These are phyloP conservation scores for Plasmodium reichenowi DNA, from an alignment of 169 alveolate species.

Conservation along the genomic window DNA sequence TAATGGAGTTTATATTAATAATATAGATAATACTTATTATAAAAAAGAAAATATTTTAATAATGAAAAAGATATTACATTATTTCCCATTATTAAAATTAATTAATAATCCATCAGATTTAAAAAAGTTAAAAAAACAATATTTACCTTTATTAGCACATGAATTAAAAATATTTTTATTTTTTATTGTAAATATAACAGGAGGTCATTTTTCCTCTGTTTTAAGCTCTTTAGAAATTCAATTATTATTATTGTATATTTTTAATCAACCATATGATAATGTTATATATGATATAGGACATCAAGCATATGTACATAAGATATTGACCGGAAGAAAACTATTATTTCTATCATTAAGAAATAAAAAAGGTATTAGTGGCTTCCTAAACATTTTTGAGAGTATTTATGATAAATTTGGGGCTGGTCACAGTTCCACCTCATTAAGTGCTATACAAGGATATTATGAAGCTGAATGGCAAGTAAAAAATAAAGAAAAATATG, in stretches of 20 bases:
- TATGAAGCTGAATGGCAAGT: slow-evolving; percentile 77
- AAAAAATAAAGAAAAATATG: neutral
- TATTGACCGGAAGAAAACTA: slow-evolving; percentile 90
- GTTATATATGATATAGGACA: slow-evolving; percentile 90
- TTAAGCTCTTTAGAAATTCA: slow-evolving; percentile 90
- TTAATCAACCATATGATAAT: slow-evolving; percentile 88
- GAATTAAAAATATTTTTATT: slow-evolving; percentile 71
- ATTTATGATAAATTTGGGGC: slow-evolving; percentile 91
- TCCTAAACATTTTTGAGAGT: slow-evolving; percentile 86
- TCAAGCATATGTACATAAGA: slow-evolving; percentile 90
- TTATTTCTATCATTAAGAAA: slow-evolving; percentile 86
- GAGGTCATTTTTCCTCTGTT: slow-evolving; percentile 90
- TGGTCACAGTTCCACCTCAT: slow-evolving; percentile 92
- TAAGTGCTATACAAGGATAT: slow-evolving; percentile 90
- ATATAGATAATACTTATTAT: slow-evolving; percentile 55
- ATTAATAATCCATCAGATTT: slow-evolving; percentile 55
- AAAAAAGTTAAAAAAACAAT: slow-evolving; percentile 34
- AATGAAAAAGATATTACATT: slow-evolving; percentile 12
- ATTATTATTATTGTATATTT: slow-evolving; percentile 86
- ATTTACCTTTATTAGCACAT: slow-evolving; percentile 61
- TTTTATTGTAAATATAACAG: slow-evolving; percentile 80
- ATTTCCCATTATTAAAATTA: slow-evolving; percentile 57
- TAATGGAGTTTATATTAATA: slow-evolving; percentile 50
- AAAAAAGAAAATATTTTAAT: slow-evolving; percentile 21
- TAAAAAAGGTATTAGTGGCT: slow-evolving; percentile 89